A percentile compares a stretch with the other conserved stretches of the same genome.
Evolutionary conservation across 192 early-diverging fungal genomes (phyloP).

Genomic region (Backusella psychrophila): DNA sequence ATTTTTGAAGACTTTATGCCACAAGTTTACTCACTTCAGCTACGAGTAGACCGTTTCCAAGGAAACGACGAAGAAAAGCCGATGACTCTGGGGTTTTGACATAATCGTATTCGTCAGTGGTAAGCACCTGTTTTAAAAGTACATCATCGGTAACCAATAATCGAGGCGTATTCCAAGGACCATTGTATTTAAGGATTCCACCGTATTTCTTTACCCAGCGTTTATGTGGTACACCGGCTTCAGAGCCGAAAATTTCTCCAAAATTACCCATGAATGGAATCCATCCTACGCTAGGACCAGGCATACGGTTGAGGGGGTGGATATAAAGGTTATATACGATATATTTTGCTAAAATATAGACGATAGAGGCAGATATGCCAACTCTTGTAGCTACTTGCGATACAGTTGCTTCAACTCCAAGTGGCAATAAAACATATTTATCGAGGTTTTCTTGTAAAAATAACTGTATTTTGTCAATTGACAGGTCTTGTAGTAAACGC

Average conservation of each 20-base stretch:
- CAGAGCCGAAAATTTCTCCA: constrained; percentile 39
- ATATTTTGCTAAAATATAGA: constrained; percentile 37
- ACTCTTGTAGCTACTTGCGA: constrained; percentile 1
- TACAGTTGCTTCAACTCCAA: neutral
- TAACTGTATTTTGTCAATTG: neutral
- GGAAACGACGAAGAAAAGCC: constrained; percentile 29
- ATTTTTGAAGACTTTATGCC: neutral
- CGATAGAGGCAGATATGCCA: neutral
- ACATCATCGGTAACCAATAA: constrained; percentile 49
- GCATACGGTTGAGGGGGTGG: constrained; percentile 40
- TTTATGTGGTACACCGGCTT: constrained; percentile 43
- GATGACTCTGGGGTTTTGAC: constrained; percentile 32
- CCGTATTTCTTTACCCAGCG: constrained; percentile 51
- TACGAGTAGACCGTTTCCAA: constrained; percentile 51
- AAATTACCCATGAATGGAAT: constrained; percentile 46
- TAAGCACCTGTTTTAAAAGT: constrained; percentile 44
- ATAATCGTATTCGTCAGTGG: constrained; percentile 44
- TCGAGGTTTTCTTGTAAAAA: neutral
- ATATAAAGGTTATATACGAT: constrained; percentile 41
- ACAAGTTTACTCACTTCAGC: constrained; percentile 33
- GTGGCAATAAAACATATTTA: constrained; percentile 1
- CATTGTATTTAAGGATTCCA: constrained; percentile 45
- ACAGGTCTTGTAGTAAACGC: neutral
- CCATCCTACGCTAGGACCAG: constrained; percentile 46
- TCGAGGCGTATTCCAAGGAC: constrained; percentile 37